Evolutionary conservation across 2,329 filamentous ascomycete species (phyloP), one percentile per base, ranked within the genome.

Genomic region (Cadophora sp.): DNA sequence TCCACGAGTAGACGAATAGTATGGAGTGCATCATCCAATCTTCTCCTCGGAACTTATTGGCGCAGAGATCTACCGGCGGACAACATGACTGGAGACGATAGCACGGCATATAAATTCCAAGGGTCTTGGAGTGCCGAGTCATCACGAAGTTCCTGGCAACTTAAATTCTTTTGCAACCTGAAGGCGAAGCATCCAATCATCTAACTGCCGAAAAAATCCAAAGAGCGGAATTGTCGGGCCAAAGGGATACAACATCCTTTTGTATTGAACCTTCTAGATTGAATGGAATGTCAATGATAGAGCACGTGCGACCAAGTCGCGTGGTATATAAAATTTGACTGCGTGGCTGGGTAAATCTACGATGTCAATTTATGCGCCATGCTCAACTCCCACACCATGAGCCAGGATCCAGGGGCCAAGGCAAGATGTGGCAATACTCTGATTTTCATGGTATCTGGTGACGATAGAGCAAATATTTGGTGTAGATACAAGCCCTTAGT

Each of bases 21-120:
- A 18, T 59, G 2, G 55, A 59, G 14, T 43, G 24, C 24, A 24
- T 43, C 55, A 6, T 59, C 55, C 50, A 53, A 53, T 53, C 27
- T 53, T 53, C 50, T 59, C 55, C n/a, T 43, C 55, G 11, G 18
- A 43, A 41, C 14, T 59, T 41, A 59, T 59, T 41, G 22, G 33
- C 27, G 39, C 24, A n/a, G 36, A 59, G 33, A 59, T 59, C 55
- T 59, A 59, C 55, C 55, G 55, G 33, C 16, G 30, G 30, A 3
- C 55, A 59, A 7, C 13, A 41, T 22, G 33, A 59, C 18, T 30
- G 27, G n/a, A 30, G 27, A 30, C 27, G 27, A 30, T 6, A 30
- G 39, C 7, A 41, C 50, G 50, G 50, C 50, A 33, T n/a, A 18
- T 53, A 27, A 11, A 9, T 8, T 53, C 24, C 24, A 30, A n/a